Percentiles rank a stretch among this genome's conserved stretches.
Evolutionary conservation across 2,329 filamentous ascomycete species (phyloP).

Genomic region (Graphiopsis chlorocephala): DNA sequence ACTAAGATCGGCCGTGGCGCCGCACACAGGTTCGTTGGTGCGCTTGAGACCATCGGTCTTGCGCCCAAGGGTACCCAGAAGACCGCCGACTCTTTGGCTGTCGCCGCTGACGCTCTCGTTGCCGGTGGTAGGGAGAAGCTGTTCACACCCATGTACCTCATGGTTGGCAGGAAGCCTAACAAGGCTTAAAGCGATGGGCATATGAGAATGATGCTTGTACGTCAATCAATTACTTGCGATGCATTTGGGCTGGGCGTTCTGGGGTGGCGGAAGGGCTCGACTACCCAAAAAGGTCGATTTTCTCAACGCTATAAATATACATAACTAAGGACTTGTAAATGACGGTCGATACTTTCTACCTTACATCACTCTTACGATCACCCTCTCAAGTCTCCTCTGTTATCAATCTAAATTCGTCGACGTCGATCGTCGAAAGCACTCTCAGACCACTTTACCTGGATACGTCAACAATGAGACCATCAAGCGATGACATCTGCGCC

Average conservation of each 20-base stretch:
- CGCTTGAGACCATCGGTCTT: conserved; percentile 70
- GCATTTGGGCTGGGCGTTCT: conserved; percentile 5
- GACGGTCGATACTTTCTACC: conserved; percentile 2
- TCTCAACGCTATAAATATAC: conserved; percentile 5
- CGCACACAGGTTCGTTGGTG: conserved; percentile 73
- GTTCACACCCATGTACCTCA: conserved; percentile 99
- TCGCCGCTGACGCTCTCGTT: conserved; percentile 80
- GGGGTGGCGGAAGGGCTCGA: background rate
- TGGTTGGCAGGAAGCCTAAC: conserved; percentile 82
- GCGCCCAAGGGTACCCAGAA: conserved; percentile 85
- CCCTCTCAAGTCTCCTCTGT: background rate
- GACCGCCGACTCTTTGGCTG: conserved; percentile 84
- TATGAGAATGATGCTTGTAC: background rate
- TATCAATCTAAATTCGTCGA: background rate
- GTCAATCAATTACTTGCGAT: background rate
- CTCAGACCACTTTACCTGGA: background rate
- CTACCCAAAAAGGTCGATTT: conserved; percentile 6
- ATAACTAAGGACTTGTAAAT: conserved; percentile 9
- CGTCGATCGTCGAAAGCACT: background rate
- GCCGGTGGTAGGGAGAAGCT: conserved; percentile 83
- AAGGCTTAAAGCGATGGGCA: conserved; percentile 6
- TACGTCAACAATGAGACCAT: background rate
- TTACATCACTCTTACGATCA: background rate
- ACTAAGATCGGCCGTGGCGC: conserved; percentile 75
- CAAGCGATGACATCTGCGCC: background rate